phyloP scores from a whole-genome alignment of 2,329 filamentous ascomycete genomes.

The Beauveria brongniartii region DNA sequence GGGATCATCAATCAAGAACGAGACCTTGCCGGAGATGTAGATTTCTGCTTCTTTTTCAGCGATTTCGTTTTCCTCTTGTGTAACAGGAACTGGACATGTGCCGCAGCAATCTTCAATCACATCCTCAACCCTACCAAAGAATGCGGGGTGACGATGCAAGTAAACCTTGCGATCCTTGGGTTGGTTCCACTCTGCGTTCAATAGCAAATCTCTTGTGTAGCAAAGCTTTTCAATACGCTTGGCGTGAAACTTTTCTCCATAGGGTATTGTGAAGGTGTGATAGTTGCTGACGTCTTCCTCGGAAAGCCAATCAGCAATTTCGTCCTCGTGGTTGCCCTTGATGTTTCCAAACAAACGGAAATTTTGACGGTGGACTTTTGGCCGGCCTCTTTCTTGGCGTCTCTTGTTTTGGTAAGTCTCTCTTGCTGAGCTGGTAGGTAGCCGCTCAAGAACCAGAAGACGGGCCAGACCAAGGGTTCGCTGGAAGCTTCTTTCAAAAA shows the following conservation, averaged over 20 bases:
- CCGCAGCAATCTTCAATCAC: conserved; percentile 77
- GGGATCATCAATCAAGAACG: conserved; percentile 73
- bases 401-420: conserved; percentile 64
- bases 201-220: conserved; percentile 71
- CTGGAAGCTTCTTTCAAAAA: conserved; percentile 74
- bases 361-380: conserved; percentile 36
- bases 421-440: conserved; percentile 60
- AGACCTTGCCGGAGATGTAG: conserved; percentile 65
- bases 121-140: conserved; percentile 69
- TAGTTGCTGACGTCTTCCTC: conserved; percentile 72
- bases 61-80: conserved; percentile 62
- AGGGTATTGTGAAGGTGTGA: conserved; percentile 66
- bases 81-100: conserved; percentile 61
- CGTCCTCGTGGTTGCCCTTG: conserved; percentile 69
- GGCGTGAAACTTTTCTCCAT: conserved; percentile 52
- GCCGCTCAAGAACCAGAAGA: conserved; percentile 68
- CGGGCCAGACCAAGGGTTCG: conserved; percentile 70
- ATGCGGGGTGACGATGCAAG: conserved; percentile 76
- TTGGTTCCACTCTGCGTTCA: conserved; percentile 84
- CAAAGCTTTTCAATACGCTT: conserved; percentile 74
- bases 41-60: conserved; percentile 65
- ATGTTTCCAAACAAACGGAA: conserved; percentile 57
- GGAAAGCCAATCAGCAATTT: conserved; percentile 75
- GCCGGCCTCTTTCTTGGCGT: conserved; percentile 63
- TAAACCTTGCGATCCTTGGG: conserved; percentile 66